Evolutionary conservation across 257 asterid genomes (phyloP), one percentile per base, ranked within the genome.

Genomic region (Orobanche coerulescens): DNA sequence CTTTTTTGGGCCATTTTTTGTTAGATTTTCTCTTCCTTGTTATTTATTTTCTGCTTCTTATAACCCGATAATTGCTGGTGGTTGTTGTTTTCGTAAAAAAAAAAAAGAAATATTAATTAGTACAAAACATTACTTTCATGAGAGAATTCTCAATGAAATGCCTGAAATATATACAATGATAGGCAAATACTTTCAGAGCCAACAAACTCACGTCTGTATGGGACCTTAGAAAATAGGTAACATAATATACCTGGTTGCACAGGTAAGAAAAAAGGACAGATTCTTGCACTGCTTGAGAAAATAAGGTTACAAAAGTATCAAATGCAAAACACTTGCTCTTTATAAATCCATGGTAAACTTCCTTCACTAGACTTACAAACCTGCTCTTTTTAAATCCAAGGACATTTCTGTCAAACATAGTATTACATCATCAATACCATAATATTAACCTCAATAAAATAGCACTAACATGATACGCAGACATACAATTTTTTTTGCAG

Each of bases 361-460:
- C 52, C 97, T 95, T 69, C 87, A 71, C 73, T 67, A 33, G 81
- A 71, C 78, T 84, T 84, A 73, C 95, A 95, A 47, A 90, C 82
- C 71, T 86, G 90, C 61, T n/a, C 94, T 76, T 75, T 86, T 86
- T 14, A 90, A 94, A 64, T 94, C 82, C 51, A 86, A 94, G 66
- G 63, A 36, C 69, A 86, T 78, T 68, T 94, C 96, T 88, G 82
- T 26, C 58, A 61, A 53, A 68, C 51, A 30, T 47, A 48, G 56
- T 22, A 57, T 59, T 43, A 58, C 44, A 23, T 65, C 49, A 34
- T 42, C 37, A 31, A 52, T 57, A 44, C 55, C 46, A 28, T 48
- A 67, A 30, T n/a, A 46, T n/a, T n/a, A n/a, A n/a, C n/a, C n/a
- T n/a, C n/a, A n/a, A n/a, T n/a, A n/a, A n/a, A n/a, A n/a, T n/a